Conservation (phyloP, 495 filamentous ascomycete genomes). For the Geopyxis carbonaria region DNA sequence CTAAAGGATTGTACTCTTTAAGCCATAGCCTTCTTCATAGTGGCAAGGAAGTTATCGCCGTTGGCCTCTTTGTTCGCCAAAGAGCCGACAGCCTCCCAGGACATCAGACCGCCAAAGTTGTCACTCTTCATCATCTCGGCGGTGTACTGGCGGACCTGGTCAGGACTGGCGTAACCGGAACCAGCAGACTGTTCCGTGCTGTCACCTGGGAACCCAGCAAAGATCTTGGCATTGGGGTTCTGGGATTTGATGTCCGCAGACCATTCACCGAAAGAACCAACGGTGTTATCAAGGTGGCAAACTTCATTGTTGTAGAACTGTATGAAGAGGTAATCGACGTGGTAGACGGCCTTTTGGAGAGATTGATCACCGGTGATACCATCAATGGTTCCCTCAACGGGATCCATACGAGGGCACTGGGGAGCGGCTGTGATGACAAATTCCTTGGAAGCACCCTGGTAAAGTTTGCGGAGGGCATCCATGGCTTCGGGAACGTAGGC, state of each 20-base stretch:
- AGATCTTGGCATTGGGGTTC: neutral
- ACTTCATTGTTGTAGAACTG: conserved; percentile 33
- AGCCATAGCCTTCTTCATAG: too few relatives aligned
- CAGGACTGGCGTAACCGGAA: neutral
- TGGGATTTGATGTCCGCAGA: neutral
- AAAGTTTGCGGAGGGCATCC: conserved; percentile 27
- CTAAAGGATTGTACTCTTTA: too few relatives aligned
- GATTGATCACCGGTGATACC: too few relatives aligned
- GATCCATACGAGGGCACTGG: conserved; percentile 32
- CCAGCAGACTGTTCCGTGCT: neutral
- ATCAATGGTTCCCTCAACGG: conserved; percentile 27
- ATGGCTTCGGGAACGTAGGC: conserved; percentile 28
- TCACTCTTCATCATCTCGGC: neutral
- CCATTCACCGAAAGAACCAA: neutral
- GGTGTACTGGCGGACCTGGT: neutral
- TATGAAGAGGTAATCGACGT: conserved; percentile 29
- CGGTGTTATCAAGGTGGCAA: neutral
- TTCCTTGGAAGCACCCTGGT: conserved; percentile 24
- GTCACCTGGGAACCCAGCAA: conserved; percentile 3
- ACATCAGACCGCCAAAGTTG: conserved; percentile 4
- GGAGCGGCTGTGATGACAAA: conserved; percentile 35
- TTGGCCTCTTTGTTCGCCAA: too few relatives aligned
- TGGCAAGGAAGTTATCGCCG: too few relatives aligned
- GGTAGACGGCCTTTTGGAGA: too few relatives aligned
- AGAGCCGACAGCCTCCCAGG: too few relatives aligned